Conservation (phyloP, 441 rosid genomes). For the Arabidopsis lyrata region DNA sequence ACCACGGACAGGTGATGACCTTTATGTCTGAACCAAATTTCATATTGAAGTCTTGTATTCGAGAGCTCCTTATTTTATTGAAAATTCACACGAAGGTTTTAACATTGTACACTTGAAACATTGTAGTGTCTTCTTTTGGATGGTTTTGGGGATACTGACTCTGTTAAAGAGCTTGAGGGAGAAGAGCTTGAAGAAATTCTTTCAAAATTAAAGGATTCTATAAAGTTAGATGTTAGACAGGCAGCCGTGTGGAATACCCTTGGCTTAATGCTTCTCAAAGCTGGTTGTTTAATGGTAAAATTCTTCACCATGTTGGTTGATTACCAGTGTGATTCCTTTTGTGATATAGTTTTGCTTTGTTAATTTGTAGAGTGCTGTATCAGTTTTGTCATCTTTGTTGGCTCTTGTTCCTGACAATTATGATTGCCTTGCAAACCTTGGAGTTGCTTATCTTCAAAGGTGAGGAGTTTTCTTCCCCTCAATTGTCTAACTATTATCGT, state of each 20-base stretch:
- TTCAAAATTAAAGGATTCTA: slow-evolving; percentile 74
- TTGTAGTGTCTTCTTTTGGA: slow-evolving; percentile 82
- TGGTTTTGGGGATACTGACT: slow-evolving; percentile 60
- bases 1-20: slow-evolving; percentile 84
- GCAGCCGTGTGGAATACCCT: slow-evolving; percentile 87
- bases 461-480: slow-evolving; percentile 38
- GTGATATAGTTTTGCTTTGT: slow-evolving; percentile 37
- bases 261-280: slow-evolving; percentile 84
- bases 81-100: slow-evolving; percentile 21
- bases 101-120: slow-evolving; percentile 32
- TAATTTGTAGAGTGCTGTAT: slow-evolving; percentile 72
- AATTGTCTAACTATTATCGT: slow-evolving; percentile 8
- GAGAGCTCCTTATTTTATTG: not conserved
- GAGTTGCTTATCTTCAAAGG: slow-evolving; percentile 90
- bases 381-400: slow-evolving; percentile 74
- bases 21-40: slow-evolving; percentile 22
- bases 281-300: slow-evolving; percentile 78
- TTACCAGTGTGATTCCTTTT: slow-evolving; percentile 32
- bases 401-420: slow-evolving; percentile 65
- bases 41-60: slow-evolving; percentile 10
- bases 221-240: slow-evolving; percentile 77
- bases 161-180: slow-evolving; percentile 78
- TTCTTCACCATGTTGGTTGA: slow-evolving; percentile 28
- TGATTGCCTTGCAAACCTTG: slow-evolving; percentile 91
- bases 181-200: slow-evolving; percentile 79